These are phyloP conservation scores for Boletus subparvulus DNA, from an alignment of 768 basidiomycete species.

Conservation along the genomic window DNA sequence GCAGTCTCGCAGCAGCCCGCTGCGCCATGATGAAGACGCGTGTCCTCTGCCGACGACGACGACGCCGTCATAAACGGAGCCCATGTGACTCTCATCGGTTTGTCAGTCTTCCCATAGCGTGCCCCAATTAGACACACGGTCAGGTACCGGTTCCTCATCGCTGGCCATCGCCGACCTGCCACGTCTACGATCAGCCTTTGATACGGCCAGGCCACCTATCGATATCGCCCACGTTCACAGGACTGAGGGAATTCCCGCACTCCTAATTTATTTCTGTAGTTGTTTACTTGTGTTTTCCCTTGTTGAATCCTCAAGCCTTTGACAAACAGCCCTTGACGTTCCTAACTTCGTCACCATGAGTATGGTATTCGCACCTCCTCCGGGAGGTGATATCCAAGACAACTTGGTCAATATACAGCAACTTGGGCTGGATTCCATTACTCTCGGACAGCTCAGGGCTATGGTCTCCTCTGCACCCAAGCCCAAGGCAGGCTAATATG, in stretches of 20 bases:
- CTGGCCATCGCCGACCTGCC: slow-evolving; percentile 25
- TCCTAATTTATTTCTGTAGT: background rate
- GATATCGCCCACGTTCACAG: slow-evolving; percentile 13
- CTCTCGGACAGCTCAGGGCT: slow-evolving; percentile 75
- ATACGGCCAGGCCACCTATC: slow-evolving; percentile 4
- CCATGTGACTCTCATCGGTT: background rate
- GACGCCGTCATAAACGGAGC: background rate
- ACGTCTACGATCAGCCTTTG: background rate
- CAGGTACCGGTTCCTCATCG: slow-evolving; percentile 17
- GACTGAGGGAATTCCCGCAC: background rate
- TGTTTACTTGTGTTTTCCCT: slow-evolving; percentile 19
- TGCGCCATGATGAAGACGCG: slow-evolving; percentile 7
- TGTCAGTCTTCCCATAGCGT: slow-evolving; percentile 10
- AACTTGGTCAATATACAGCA: slow-evolving; percentile 32
- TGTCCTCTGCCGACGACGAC: slow-evolving; percentile 13
- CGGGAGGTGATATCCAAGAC: slow-evolving; percentile 33
- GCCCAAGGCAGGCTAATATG: slow-evolving; percentile 57
- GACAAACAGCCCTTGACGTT: slow-evolving; percentile 22
- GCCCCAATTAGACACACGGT: slow-evolving; percentile 15
- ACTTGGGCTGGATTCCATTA: slow-evolving; percentile 67
- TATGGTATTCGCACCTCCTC: slow-evolving; percentile 37
- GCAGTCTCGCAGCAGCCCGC: slow-evolving; percentile 5
- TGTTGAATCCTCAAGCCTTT: slow-evolving; percentile 29
- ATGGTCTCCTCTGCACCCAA: slow-evolving; percentile 69
- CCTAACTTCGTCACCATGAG: slow-evolving; percentile 11